These are phyloP conservation scores for Anacardium occidentale DNA, from an alignment of 345 rosid species.

Conservation along the genomic window DNA sequence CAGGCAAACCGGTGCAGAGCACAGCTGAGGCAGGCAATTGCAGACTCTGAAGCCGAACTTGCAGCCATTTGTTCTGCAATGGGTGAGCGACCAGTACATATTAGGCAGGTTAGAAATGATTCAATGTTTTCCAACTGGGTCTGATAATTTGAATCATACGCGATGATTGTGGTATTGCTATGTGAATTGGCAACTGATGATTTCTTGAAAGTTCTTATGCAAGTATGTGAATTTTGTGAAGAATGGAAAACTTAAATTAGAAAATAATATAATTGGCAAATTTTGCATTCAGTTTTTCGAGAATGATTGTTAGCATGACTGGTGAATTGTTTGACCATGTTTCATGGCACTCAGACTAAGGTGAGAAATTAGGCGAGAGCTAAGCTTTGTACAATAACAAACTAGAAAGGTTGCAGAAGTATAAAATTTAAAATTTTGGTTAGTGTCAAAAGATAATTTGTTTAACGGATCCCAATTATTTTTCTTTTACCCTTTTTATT, in stretches of 20 bases:
- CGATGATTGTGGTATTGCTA: neutral
- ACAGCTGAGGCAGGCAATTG: constrained; percentile 77
- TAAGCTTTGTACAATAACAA: neutral
- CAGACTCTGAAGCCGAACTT: constrained; percentile 88
- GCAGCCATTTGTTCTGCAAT: constrained; percentile 84
- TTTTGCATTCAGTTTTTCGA: neutral
- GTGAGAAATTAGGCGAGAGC: neutral
- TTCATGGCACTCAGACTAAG: neutral
- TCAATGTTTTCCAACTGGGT: neutral
- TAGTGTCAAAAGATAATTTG: neutral
- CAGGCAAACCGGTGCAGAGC: constrained; percentile 81
- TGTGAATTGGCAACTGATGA: neutral
- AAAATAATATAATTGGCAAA: neutral
- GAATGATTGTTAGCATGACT: too few relatives aligned
- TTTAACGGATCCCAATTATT: neutral
- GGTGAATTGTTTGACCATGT: neutral
- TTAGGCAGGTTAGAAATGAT: constrained; percentile 64
- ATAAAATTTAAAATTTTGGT: neutral
- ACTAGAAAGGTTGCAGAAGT: neutral
- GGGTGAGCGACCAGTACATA: constrained; percentile 90
- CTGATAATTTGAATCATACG: neutral
- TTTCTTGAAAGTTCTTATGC: neutral
- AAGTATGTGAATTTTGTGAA: neutral
- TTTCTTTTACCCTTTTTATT: neutral
- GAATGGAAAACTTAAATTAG: neutral